Evolutionary conservation across 164 flowering plant species (phyloP).

Genomic region (Platanus orientalis): DNA sequence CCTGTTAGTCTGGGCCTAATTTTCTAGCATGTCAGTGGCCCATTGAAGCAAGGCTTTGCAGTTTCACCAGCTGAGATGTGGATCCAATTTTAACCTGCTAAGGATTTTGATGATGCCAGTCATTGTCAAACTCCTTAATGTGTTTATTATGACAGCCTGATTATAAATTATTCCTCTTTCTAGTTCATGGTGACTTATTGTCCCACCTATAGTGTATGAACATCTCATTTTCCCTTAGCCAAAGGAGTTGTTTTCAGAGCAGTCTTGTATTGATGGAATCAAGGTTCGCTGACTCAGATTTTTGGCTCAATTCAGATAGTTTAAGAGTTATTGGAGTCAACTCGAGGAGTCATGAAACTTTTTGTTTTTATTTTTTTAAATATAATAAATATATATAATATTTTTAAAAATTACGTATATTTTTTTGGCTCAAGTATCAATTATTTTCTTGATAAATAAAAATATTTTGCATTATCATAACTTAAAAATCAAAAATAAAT

Average conservation of each 20-base stretch:
- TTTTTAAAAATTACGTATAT: too few relatives aligned
- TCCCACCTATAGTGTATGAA: background rate
- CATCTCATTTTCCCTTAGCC: background rate
- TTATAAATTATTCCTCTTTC: background rate
- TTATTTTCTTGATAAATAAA: too few relatives aligned
- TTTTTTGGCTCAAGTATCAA: too few relatives aligned
- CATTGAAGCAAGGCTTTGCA: background rate
- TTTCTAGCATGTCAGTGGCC: background rate
- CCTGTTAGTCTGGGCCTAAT: background rate
- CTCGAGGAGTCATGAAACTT: too few relatives aligned
- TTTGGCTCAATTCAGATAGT: too few relatives aligned
- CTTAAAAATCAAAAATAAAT: too few relatives aligned
- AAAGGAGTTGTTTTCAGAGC: background rate
- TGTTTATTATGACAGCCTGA: background rate
- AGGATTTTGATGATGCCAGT: background rate
- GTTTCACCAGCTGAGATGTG: background rate
- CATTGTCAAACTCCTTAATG: background rate
- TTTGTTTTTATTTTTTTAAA: too few relatives aligned
- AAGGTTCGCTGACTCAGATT: too few relatives aligned
- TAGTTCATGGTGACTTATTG: background rate
- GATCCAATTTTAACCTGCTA: background rate
- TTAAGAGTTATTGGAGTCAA: too few relatives aligned
- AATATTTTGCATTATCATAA: too few relatives aligned
- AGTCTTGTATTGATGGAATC: background rate
- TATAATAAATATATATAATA: too few relatives aligned